Evolutionary conservation across 73 alveolate genomes (phyloP), one percentile per base, ranked within the genome.

Genomic region (Diophrys sp.): DNA sequence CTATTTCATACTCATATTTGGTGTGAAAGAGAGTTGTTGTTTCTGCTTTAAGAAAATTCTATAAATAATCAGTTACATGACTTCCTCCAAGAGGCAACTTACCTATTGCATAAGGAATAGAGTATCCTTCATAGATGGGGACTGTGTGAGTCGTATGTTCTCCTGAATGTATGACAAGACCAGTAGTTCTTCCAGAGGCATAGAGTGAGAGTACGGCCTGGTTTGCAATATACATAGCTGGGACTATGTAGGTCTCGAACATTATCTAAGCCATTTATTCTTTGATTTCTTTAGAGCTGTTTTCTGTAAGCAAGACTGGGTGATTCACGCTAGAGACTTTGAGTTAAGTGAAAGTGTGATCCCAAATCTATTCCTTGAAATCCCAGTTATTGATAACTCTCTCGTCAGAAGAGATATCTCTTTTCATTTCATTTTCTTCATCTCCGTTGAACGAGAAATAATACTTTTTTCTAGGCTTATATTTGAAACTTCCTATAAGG

Each of bases 191-290:
- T 54, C 95, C 95, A 67, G 85, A 73, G 69, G 86, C 1, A 66
- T 88, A 83, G 25, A 88, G 67, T 55, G 90, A 33, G 8, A 78
- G 81, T 0, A 84, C 87, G 23, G 62, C 95, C 32, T 26, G 70
- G 30, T 26, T 73, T 0, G 78, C 79, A 71, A 87, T 72, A 32
- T 90, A 90, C 56, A 87, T 44, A 73, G 92, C 93, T 24, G 95
- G 95, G 66, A 82, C 95, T 53, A 89, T 81, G 90, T 91, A 94
- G 73, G 93, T 89, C 77, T 93, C 97, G 73, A 93, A 93, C 97
- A 92, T 89, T 34, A 92, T 93, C 80, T 92, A 93, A 29, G 97
- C 87, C 93, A 93, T 84, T 56, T 87, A 76, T 74, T 92, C 97
- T 73, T 95, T 90, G 76, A 85, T 89, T 53, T 82, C 87, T 85